These are phyloP conservation scores for Anacardium occidentale DNA, from an alignment of 345 rosid species.

Conservation along the genomic window DNA sequence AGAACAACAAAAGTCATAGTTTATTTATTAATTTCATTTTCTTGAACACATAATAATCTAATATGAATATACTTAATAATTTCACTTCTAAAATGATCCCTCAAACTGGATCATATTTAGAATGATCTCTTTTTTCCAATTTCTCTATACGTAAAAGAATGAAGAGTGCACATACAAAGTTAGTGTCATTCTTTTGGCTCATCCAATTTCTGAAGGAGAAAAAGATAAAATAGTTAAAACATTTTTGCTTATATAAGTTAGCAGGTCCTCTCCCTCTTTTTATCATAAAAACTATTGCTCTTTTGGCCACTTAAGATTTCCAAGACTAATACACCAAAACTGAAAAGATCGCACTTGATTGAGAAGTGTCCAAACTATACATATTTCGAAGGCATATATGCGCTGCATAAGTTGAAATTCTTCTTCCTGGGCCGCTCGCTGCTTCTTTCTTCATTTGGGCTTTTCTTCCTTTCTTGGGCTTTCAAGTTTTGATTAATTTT, in stretches of 20 bases:
- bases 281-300: not conserved
- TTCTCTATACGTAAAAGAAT: slow-evolving; percentile 49
- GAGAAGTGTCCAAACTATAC: slow-evolving; percentile 33
- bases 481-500: too few species aligned
- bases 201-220: too few species aligned
- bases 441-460: too few species aligned
- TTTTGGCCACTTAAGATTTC: slow-evolving; percentile 38
- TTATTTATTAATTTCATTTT: slow-evolving; percentile 38
- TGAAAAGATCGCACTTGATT: slow-evolving; percentile 32
- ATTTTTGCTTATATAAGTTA: slow-evolving; percentile 19
- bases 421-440: too few species aligned
- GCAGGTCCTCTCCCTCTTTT: slow-evolving; percentile 14
- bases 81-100: slow-evolving; percentile 27
- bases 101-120: slow-evolving; percentile 32
- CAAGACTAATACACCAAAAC: slow-evolving; percentile 35
- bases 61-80: slow-evolving; percentile 51
- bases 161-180: not conserved
- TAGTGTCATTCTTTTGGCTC: too few species aligned
- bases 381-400: slow-evolving; percentile 22
- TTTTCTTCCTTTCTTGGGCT: too few species aligned
- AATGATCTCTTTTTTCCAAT: slow-evolving; percentile 42
- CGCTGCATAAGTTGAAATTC: not conserved
- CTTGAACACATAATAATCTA: slow-evolving; percentile 57
- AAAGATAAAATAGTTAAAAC: not conserved
- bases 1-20: slow-evolving; percentile 43